phyloP scores from a whole-genome alignment of 305 asterid genomes.

The Fraxinus ornus region DNA sequence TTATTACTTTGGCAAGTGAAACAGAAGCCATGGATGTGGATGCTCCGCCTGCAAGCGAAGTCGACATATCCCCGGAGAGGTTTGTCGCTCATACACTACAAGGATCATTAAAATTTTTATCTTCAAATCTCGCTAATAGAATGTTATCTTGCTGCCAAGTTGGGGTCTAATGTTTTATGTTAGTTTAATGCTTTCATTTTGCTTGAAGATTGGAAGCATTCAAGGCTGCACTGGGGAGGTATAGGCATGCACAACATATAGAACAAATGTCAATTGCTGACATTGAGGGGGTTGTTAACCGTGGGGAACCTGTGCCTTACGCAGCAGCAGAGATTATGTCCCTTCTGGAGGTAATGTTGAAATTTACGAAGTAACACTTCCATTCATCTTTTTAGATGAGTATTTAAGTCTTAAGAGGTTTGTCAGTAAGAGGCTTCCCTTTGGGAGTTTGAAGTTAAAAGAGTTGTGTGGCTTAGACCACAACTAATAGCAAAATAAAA shows the following conservation, averaged over 20 bases:
- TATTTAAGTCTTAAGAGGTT: background rate
- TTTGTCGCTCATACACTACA: slow-evolving; percentile 20
- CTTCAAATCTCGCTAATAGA: background rate
- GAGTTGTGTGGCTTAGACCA: background rate
- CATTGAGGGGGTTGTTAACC: slow-evolving; percentile 66
- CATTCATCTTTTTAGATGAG: no score
- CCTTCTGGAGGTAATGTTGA: slow-evolving; percentile 57
- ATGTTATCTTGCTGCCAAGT: slow-evolving; percentile 8
- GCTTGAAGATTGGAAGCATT: slow-evolving; percentile 66
- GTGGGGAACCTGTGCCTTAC: slow-evolving; percentile 55
- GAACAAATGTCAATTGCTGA: slow-evolving; percentile 72
- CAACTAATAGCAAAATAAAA: background rate
- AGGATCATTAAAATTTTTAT: slow-evolving; percentile 6
- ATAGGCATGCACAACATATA: slow-evolving; percentile 65
- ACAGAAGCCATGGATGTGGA: slow-evolving; percentile 79
- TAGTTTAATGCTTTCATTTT: background rate
- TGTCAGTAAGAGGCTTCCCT: background rate
- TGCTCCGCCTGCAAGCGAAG: slow-evolving; percentile 51
- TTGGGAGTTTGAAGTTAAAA: background rate
- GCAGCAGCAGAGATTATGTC: slow-evolving; percentile 61
- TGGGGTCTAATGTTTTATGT: background rate
- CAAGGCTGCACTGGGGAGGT: slow-evolving; percentile 63
- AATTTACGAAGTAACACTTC: no score
- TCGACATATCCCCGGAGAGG: slow-evolving; percentile 51
- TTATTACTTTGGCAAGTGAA: slow-evolving; percentile 38